Evolutionary conservation across 148 eudicot genomes (phyloP).

Genomic region (Persicaria maculosa): DNA sequence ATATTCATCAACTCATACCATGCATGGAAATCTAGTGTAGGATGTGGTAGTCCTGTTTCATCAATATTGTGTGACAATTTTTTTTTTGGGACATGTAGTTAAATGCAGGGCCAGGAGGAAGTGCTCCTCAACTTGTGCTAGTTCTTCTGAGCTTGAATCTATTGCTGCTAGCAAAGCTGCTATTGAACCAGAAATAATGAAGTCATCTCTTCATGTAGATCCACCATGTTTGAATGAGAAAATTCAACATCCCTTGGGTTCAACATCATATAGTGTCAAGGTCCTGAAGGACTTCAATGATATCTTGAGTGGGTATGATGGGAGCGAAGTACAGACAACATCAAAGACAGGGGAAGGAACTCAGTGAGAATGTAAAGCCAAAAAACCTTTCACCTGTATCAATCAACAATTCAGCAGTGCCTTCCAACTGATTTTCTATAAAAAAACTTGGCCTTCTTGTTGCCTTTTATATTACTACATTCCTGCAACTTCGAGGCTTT

Average conservation of each 20-base stretch:
- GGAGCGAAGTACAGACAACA: constrained; percentile 6
- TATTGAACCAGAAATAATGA: constrained; percentile 1
- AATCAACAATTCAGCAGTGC: no score
- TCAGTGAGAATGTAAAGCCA: no score
- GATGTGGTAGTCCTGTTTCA: not conserved
- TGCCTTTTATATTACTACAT: no score
- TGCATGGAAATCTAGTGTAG: not conserved
- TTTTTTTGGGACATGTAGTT: constrained; percentile 1
- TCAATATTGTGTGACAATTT: constrained; percentile 1
- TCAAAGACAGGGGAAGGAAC: no score
- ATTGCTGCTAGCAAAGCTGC: constrained; percentile 15
- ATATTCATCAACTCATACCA: not conserved
- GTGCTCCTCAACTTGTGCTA: not conserved
- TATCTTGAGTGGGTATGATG: not conserved
- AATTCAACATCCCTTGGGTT: constrained; percentile 14
- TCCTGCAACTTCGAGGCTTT: no score
- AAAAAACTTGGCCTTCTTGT: no score
- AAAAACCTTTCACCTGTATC: no score
- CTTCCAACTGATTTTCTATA: no score
- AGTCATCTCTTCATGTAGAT: not conserved
- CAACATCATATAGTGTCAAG: constrained; percentile 12
- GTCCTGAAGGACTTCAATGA: constrained; percentile 14
- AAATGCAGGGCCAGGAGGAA: not conserved
- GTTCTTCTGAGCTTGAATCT: no score
- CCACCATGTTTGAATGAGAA: constrained; percentile 11